phyloP scores from a whole-genome alignment of 108 stramenopile species.

The Chaetoceros muelleri region DNA sequence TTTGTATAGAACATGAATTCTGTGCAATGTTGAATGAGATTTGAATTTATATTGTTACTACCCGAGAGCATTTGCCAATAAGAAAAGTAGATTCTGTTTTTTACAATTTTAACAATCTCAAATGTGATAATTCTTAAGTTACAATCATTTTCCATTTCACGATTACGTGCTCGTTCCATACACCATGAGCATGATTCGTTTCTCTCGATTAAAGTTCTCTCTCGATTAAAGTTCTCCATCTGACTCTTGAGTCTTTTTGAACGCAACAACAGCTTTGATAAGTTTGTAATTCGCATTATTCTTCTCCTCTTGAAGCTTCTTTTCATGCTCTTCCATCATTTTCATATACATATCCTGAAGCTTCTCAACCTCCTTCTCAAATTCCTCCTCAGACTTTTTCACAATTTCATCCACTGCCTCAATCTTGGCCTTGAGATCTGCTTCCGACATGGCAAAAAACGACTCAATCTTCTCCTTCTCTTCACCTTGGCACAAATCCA shows the following conservation, averaged over 20 bases:
- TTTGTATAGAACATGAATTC: too few species aligned
- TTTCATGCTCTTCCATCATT: constrained; percentile 22
- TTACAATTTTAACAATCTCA: too few species aligned
- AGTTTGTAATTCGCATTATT: constrained; percentile 26
- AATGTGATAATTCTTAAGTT: too few species aligned
- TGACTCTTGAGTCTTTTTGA: constrained; percentile 2
- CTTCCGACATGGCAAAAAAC: constrained; percentile 28
- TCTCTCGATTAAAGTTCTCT: too few species aligned
- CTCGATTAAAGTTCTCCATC: constrained; percentile 36
- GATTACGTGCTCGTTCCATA: too few species aligned
- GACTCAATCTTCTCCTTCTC: constrained; percentile 51
- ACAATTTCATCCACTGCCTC: constrained; percentile 42
- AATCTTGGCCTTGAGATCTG: constrained; percentile 34
- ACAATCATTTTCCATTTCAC: too few species aligned
- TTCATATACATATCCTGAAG: constrained; percentile 44
- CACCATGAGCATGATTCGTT: too few species aligned
- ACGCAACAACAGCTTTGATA: constrained; percentile 25
- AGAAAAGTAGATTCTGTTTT: too few species aligned
- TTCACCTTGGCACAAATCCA: constrained; percentile 49
- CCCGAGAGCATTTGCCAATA: too few species aligned
- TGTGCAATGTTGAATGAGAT: too few species aligned
- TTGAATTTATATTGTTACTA: too few species aligned
- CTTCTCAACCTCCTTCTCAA: constrained; percentile 39
- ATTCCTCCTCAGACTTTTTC: constrained; percentile 31
- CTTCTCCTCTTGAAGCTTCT: constrained; percentile 36